Evolutionary conservation across 768 basidiomycete species (phyloP).

Genomic region (Saitozyma sp.): DNA sequence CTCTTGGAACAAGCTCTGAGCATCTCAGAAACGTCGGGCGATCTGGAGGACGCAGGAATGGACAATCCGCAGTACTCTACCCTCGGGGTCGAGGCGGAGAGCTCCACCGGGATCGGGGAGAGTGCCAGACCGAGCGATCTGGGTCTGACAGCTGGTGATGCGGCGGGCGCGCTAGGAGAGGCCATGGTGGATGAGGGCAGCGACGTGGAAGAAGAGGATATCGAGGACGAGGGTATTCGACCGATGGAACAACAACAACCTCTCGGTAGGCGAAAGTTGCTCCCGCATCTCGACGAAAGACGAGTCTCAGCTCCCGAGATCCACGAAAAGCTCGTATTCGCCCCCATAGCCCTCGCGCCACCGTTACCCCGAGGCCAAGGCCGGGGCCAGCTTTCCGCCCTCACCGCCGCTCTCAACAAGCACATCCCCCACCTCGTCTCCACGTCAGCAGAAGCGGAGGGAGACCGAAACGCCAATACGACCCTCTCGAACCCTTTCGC

Average conservation of each 20-base stretch:
- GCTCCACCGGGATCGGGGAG: constrained; percentile 18
- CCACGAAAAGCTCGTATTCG: constrained; percentile 16
- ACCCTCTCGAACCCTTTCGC: constrained; percentile 79
- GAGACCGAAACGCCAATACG: constrained; percentile 31
- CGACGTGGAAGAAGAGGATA: constrained; percentile 44
- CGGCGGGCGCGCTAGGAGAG: constrained; percentile 16
- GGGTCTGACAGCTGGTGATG: constrained; percentile 13
- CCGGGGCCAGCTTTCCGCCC: constrained; percentile 58
- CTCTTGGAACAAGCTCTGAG: constrained; percentile 25
- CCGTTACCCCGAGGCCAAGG: not conserved
- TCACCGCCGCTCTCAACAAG: constrained; percentile 73
- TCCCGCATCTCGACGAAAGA: not conserved
- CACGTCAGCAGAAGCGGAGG: constrained; percentile 7
- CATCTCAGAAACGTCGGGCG: constrained; percentile 25
- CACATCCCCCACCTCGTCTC: constrained; percentile 52
- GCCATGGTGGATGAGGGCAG: constrained; percentile 43
- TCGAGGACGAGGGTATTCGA: constrained; percentile 13
- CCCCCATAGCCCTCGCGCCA: constrained; percentile 18
- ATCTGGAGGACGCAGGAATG: constrained; percentile 11
- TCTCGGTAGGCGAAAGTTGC: constrained; percentile 8
- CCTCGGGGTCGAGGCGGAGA: constrained; percentile 2
- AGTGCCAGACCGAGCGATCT: constrained; percentile 26
- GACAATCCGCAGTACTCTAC: not conserved
- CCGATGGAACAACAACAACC: not conserved
- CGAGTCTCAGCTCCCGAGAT: not conserved